phyloP scores from a whole-genome alignment of 148 eudicot genomes.

The Vaccinium macrocarpon region DNA sequence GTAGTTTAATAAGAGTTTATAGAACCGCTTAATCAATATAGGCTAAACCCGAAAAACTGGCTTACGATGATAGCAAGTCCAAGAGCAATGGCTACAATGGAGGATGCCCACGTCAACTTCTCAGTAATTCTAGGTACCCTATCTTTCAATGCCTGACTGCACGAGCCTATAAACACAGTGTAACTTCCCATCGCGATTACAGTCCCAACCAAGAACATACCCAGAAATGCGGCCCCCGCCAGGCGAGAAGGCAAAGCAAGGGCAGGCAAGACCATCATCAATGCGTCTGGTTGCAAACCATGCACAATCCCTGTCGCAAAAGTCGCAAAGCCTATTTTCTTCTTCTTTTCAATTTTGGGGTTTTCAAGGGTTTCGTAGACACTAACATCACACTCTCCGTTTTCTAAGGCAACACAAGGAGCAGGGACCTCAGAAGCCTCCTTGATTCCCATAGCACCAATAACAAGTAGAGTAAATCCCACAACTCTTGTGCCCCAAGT shows the following conservation, averaged over 20 bases:
- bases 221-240: slow-evolving; percentile 88
- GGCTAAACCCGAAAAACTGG: slow-evolving; percentile 82
- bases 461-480: slow-evolving; percentile 78
- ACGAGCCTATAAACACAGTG: slow-evolving; percentile 93
- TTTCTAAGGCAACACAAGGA: slow-evolving; percentile 75
- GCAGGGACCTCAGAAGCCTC: slow-evolving; percentile 80
- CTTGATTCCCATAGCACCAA: slow-evolving; percentile 94
- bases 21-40: slow-evolving; percentile 41
- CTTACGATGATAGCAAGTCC: slow-evolving; percentile 79
- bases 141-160: slow-evolving; percentile 88
- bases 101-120: slow-evolving; percentile 95
- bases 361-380: slow-evolving; percentile 45
- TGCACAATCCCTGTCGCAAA: slow-evolving; percentile 95
- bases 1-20: background rate
- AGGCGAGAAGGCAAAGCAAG: slow-evolving; percentile 88
- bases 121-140: slow-evolving; percentile 89
- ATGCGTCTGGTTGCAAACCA: slow-evolving; percentile 96
- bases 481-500: slow-evolving; percentile 96
- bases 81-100: slow-evolving; percentile 79
- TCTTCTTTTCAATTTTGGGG: slow-evolving; percentile 53
- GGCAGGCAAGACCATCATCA: slow-evolving; percentile 94
- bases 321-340: slow-evolving; percentile 85
- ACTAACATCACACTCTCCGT: slow-evolving; percentile 66
- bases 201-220: slow-evolving; percentile 88
- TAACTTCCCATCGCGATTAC: slow-evolving; percentile 94